Base-by-base conservation (phyloP, 345 rosid genomes). In the Hibiscus trionum region DNA sequence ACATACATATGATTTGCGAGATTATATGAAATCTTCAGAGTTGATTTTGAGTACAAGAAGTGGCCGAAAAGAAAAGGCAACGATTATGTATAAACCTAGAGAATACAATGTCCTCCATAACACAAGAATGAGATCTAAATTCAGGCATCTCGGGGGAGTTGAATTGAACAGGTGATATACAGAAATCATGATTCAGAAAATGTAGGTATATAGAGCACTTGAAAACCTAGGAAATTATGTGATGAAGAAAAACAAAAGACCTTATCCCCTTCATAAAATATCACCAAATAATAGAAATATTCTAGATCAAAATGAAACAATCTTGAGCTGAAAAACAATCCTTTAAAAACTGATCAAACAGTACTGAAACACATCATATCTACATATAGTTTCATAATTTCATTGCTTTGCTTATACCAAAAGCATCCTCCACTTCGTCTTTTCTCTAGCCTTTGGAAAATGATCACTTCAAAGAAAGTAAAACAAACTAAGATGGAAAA, bases 371-470 rank as follows among this genome's bases (percentile, higher is more conserved):
- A 24, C 49, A 67, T 67, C 68, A 63, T 63, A 17, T 39, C 4
- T 7, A 37, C 42, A 42, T 26, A 11, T 31, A 21, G 17, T 19
- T 71, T 66, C 70, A 55, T 33, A 33, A 26, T 37, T 29, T 1
- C 57, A 63, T 59, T 17, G 63, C 79, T 82, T 81, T 52, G 77
- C 82, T 74, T 78, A 66, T 42, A 80, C 57, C 74, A 76, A 58
- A 80, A 79, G 78, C 82, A 83, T 77, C 44, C 53, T 66, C 42
- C 71, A 35, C 46, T 55, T 12, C 56, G 4, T 35, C 21, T 42
- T 46, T 19, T 65, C 11, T 39, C 11, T 39, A 44, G 39, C 17
- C 33, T 62, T 71, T 31, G 35, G 35, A 31, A 35, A 37, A 37
- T 75, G 46, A 62, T 67, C 63, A 53, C 66, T 12, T 12, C 2